Evolutionary conservation across 352 stramenopile species (phyloP).

Genomic region (Pythium rhizo-oryzae): DNA sequence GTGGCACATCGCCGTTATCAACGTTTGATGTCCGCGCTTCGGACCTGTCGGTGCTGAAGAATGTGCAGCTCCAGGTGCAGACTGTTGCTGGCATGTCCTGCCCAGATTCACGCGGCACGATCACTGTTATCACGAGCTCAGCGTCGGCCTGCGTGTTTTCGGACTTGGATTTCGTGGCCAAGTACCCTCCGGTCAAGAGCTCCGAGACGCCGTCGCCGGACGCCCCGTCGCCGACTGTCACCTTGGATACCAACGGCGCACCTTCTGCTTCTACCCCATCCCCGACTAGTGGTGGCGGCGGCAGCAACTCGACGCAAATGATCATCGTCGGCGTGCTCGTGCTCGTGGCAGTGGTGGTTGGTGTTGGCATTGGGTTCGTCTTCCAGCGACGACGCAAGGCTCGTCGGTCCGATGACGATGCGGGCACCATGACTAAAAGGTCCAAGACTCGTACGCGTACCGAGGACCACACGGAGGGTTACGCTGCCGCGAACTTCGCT

Average conservation of each 20-base stretch:
- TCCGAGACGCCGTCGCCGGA: background rate
- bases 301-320: conserved; percentile 16
- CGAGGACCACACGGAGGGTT: background rate
- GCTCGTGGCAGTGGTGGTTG: conserved; percentile 27
- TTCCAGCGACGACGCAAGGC: conserved; percentile 28
- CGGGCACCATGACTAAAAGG: background rate
- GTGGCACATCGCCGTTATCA: conserved; percentile 3
- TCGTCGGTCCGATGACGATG: conserved; percentile 1
- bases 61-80: conserved; percentile 5
- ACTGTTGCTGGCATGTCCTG: conserved; percentile 2
- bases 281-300: conserved; percentile 15
- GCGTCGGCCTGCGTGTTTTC: conserved; percentile 14
- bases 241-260: background rate
- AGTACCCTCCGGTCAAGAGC: conserved; percentile 3
- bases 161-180: conserved; percentile 15
- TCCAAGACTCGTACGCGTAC: background rate
- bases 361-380: conserved; percentile 23
- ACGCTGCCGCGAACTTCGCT: background rate
- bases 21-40: conserved; percentile 23
- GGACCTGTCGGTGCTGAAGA: conserved; percentile 16
- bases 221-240: background rate
- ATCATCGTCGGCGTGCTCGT: conserved; percentile 29
- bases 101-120: background rate
- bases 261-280: background rate
- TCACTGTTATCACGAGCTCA: background rate